Base-by-base conservation (phyloP, 495 filamentous ascomycete species). In the Astrothelium macrocarpum region DNA sequence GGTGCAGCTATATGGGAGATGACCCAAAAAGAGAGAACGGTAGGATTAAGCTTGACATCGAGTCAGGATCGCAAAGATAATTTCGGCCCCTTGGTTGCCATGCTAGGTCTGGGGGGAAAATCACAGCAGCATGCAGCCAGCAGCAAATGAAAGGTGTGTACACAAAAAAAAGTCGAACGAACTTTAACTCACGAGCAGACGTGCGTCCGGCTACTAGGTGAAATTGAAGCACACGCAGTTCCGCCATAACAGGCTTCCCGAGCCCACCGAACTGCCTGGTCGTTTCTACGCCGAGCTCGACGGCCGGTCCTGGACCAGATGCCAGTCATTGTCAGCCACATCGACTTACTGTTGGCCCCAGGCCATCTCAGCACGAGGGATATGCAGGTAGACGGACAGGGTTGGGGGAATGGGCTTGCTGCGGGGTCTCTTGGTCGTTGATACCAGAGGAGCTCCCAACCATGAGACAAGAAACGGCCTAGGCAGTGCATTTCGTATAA, bases 361-460 rank as follows among this genome's bases (percentile, higher is more conserved):
- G 49, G 49, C 49, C 49, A 29, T 56, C 49, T 56, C 26, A 56
- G 49, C 49, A 56, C 49, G 49, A 56, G 49, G 49, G 9, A 56
- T 56, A 56, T 56, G 49, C 49, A 56, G 49, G 49, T 56, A 56
- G 49, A 56, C 49, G 49, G 49, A 56, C 49, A 56, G 49, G 49
- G 49, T 56, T 56, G 20, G 49, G 20, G 49, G 49, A 56, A 39
- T 25, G 29, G 20, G 49, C 49, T 9, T 56, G 49, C 25, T 56
- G 49, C 49, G 49, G 49, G 49, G 49, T 56, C 49, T 56, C 20
- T 20, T 20, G 26, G 23, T 56, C n/a, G n/a, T n/a, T 16, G 12
- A 20, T 11, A n/a, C 11, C 49, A 12, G 29, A 20, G 25, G 29
- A 26, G 49, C 9, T 29, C 10, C 49, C 49, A 56, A 56, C 49